Conservation (phyloP, 495 filamentous ascomycete genomes). For the Baudoinia panamericana region DNA sequence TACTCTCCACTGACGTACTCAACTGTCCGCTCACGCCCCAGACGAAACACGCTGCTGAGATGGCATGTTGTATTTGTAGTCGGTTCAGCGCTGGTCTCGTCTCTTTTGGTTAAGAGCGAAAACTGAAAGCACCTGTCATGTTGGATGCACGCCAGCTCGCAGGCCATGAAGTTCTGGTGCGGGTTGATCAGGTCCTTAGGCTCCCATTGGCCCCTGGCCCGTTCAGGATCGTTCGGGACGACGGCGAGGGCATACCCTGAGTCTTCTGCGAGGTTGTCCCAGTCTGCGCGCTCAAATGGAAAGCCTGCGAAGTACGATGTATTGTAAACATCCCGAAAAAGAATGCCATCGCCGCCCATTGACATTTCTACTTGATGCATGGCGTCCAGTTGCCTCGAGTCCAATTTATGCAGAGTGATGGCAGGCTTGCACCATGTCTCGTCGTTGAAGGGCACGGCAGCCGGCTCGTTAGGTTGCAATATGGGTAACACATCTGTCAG, state of each 20-base stretch:
- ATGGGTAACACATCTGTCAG: constrained; percentile 12
- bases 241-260: neutral
- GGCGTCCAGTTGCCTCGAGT: constrained; percentile 1
- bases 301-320: neutral
- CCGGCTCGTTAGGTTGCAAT: constrained; percentile 11
- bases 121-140: constrained; percentile 10
- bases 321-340: constrained; percentile 8
- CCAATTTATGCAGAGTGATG: constrained; percentile 13
- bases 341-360: constrained; percentile 1
- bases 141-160: constrained; percentile 9
- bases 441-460: constrained; percentile 11
- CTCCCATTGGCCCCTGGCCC: neutral
- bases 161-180: constrained; percentile 2
- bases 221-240: neutral
- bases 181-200: constrained; percentile 3
- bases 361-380: constrained; percentile 13
- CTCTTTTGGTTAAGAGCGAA: constrained; percentile 3
- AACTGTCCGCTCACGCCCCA: neutral
- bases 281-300: constrained; percentile 4
- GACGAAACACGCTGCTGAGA: constrained; percentile 5
- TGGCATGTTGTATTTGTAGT: constrained; percentile 1
- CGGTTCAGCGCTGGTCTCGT: neutral
- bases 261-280: constrained; percentile 12
- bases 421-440: constrained; percentile 20
- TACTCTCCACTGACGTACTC: neutral